A percentile compares a stretch with the other conserved stretches of the same genome.
Evolutionary conservation across 345 rosid genomes (phyloP).

Genomic region (Turritis glabra): DNA sequence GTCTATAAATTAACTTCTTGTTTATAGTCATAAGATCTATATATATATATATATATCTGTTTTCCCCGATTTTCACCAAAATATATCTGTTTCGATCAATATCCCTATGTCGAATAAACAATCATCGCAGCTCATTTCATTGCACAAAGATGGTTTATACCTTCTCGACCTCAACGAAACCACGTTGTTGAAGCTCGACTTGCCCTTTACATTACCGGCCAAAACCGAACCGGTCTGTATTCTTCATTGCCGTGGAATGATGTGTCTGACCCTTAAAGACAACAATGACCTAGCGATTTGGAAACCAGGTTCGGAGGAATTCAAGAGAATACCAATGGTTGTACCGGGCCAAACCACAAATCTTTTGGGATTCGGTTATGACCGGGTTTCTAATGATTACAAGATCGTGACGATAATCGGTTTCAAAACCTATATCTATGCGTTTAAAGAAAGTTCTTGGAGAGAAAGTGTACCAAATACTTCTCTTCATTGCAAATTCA

Average conservation of each 20-base stretch:
- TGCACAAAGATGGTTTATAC: slow-evolving; percentile 16
- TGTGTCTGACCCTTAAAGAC: slow-evolving; percentile 20
- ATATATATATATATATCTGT: no score
- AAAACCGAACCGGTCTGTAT: slow-evolving; percentile 13
- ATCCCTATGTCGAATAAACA: background rate
- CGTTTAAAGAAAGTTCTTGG: slow-evolving; percentile 10
- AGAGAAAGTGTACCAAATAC: background rate
- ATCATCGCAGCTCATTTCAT: background rate
- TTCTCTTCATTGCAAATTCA: background rate
- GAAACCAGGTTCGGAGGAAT: background rate
- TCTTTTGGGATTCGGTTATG: slow-evolving; percentile 22
- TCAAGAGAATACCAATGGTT: slow-evolving; percentile 15
- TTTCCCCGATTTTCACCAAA: background rate
- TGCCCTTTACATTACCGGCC: slow-evolving; percentile 16
- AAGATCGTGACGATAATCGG: background rate
- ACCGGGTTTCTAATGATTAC: slow-evolving; percentile 9
- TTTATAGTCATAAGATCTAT: background rate
- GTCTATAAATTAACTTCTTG: no score
- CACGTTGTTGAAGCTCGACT: background rate
- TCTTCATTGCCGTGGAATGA: slow-evolving; percentile 17
- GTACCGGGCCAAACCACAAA: background rate
- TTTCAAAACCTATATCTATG: background rate
- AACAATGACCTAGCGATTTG: background rate
- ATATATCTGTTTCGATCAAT: background rate
- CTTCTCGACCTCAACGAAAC: slow-evolving; percentile 1